These are phyloP conservation scores for Huiozyma naganishii DNA, from an alignment of 805 yeast species.

Conservation along the genomic window DNA sequence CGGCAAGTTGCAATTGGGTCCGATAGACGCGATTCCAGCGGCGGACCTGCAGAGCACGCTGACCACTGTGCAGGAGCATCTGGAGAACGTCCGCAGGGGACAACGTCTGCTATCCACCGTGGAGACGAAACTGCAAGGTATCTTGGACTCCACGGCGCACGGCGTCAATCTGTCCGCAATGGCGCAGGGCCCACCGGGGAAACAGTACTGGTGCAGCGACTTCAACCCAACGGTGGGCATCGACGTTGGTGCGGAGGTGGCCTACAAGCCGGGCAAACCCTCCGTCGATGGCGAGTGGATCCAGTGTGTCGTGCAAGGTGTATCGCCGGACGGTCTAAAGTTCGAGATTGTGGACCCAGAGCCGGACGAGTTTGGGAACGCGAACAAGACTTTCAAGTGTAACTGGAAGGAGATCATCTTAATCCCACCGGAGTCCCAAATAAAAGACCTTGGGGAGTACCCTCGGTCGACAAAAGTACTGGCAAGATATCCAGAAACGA, in stretches of 20 bases:
- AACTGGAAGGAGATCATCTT: constrained; percentile 68
- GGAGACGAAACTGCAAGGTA: constrained; percentile 35
- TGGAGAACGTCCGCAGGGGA: constrained; percentile 46
- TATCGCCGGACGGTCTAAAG: constrained; percentile 60
- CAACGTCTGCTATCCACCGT: constrained; percentile 34
- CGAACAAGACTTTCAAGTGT: constrained; percentile 78
- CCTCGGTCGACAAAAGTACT: constrained; percentile 74
- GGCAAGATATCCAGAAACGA: constrained; percentile 94
- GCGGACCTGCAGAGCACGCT: constrained; percentile 33
- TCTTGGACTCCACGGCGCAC: constrained; percentile 24
- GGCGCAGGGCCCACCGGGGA: constrained; percentile 23
- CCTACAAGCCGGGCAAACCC: constrained; percentile 62
- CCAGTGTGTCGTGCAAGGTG: constrained; percentile 78
- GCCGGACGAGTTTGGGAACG: constrained; percentile 86
- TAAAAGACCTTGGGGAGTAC: constrained; percentile 25
- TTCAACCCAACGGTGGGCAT: constrained; percentile 52
- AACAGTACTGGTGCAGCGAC: constrained; percentile 40
- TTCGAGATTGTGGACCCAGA: constrained; percentile 96
- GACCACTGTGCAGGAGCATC: constrained; percentile 39
- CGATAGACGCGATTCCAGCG: constrained; percentile 25
- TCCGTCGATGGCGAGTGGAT: constrained; percentile 75
- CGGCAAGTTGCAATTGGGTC: constrained; percentile 22
- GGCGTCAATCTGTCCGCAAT: not conserved
- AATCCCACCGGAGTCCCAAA: constrained; percentile 40
- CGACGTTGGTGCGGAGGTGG: constrained; percentile 69